Percentiles rank a stretch among this genome's conserved stretches.
Evolutionary conservation across 78 protist species (phyloP).

Genomic region (Dictyostelium capitatum): DNA sequence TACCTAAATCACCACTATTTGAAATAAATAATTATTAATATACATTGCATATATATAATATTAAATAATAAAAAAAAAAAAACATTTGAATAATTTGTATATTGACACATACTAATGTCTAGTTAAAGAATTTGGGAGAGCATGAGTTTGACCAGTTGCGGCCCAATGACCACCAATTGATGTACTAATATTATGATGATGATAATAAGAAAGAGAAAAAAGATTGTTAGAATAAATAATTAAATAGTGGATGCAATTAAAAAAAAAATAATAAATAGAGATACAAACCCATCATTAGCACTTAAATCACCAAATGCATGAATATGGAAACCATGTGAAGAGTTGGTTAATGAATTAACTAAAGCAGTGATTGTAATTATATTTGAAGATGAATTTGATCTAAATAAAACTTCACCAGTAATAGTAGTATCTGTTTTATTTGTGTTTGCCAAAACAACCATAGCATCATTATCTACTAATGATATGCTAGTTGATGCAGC

Average conservation of each 20-base stretch:
- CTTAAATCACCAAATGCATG: slow-evolving; percentile 3
- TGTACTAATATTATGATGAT: too few relatives aligned
- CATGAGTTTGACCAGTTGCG: not conserved
- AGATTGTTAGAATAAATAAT: too few relatives aligned
- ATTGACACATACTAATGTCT: not conserved
- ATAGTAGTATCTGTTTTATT: not conserved
- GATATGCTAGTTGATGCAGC: not conserved
- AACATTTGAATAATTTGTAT: too few relatives aligned
- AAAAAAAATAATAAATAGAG: too few relatives aligned
- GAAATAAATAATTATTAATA: too few relatives aligned
- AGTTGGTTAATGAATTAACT: not conserved
- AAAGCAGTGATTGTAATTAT: not conserved
- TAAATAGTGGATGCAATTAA: too few relatives aligned
- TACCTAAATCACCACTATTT: slow-evolving; percentile 19
- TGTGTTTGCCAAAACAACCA: not conserved
- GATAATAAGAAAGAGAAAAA: too few relatives aligned
- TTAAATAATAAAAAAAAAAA: too few relatives aligned
- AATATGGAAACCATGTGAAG: slow-evolving; percentile 5
- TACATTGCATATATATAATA: too few relatives aligned
- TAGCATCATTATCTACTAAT: not conserved
- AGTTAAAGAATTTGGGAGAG: not conserved
- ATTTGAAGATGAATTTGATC: not conserved
- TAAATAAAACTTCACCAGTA: not conserved
- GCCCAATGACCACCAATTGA: slow-evolving; percentile 9
- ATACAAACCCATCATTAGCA: not conserved